Evolutionary conservation across 2,329 filamentous ascomycete genomes (phyloP).

Genomic region (Penicillium sclerotiorum): DNA sequence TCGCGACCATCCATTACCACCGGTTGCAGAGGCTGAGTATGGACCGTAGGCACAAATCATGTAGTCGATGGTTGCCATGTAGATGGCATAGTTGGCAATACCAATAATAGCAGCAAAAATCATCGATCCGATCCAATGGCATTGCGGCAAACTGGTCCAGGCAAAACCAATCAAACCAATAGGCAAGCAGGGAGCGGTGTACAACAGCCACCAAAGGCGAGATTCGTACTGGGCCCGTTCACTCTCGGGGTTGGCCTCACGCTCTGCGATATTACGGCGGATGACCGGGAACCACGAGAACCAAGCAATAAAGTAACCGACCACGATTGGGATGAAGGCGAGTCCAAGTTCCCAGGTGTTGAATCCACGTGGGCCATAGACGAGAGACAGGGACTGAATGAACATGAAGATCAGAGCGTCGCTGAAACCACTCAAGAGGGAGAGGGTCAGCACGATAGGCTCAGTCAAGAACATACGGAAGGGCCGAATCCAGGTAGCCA

Average conservation of each 20-base stretch:
- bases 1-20: constrained; percentile 67
- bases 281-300: constrained; percentile 60
- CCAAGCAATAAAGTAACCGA: constrained; percentile 65
- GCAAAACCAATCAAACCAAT: constrained; percentile 66
- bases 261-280: constrained; percentile 50
- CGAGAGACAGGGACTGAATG: constrained; percentile 62
- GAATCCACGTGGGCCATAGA: constrained; percentile 64
- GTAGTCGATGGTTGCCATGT: constrained; percentile 69
- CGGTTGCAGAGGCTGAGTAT: constrained; percentile 67
- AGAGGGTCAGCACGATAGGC: constrained; percentile 65
- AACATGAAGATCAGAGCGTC: constrained; percentile 70
- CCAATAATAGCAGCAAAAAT: constrained; percentile 63
- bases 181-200: constrained; percentile 60
- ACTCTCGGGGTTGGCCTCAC: constrained; percentile 50
- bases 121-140: constrained; percentile 66
- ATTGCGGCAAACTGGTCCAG: constrained; percentile 58
- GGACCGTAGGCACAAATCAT: constrained; percentile 69
- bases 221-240: constrained; percentile 66
- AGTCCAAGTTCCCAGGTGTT: constrained; percentile 51
- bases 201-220: constrained; percentile 63
- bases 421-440: constrained; percentile 64
- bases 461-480: constrained; percentile 68
- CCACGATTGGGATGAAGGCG: constrained; percentile 58
- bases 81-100: constrained; percentile 65
- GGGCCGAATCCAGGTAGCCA: constrained; percentile 61